Evolutionary conservation across 2,329 filamentous ascomycete genomes (phyloP).

Genomic region (Teratosphaeria destructans): DNA sequence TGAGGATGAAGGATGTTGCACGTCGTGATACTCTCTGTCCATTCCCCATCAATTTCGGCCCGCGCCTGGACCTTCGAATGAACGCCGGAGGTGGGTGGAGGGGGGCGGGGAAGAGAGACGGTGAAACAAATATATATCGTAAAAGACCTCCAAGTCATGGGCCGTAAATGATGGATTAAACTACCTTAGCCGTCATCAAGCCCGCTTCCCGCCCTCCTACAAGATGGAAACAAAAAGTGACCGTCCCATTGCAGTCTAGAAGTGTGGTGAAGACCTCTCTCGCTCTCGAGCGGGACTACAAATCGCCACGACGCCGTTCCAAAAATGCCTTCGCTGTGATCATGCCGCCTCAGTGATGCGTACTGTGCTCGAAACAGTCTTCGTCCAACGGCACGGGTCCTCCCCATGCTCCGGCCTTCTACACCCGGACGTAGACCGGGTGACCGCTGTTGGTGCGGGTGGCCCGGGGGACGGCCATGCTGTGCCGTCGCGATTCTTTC

Average conservation of each 20-base stretch:
- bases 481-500: neutral
- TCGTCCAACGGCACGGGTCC: neutral
- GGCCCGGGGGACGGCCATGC: neutral
- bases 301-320: neutral
- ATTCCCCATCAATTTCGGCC: too few species aligned
- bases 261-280: neutral
- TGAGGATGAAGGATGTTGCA: too few species aligned
- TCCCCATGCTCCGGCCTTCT: neutral
- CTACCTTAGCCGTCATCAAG: neutral
- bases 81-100: too few species aligned
- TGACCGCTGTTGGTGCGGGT: neutral
- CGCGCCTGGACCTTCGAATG: too few species aligned
- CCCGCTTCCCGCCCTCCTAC: neutral
- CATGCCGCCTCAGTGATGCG: neutral
- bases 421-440: constrained; percentile 1
- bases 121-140: neutral
- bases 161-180: neutral
- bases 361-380: neutral
- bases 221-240: neutral
- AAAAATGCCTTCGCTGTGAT: neutral
- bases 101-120: too few species aligned
- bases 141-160: neutral
- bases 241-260: neutral
- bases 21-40: too few species aligned
- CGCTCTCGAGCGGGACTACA: neutral